Evolutionary conservation across 257 asterid species (phyloP).

Genomic region (Solanum acaule): DNA sequence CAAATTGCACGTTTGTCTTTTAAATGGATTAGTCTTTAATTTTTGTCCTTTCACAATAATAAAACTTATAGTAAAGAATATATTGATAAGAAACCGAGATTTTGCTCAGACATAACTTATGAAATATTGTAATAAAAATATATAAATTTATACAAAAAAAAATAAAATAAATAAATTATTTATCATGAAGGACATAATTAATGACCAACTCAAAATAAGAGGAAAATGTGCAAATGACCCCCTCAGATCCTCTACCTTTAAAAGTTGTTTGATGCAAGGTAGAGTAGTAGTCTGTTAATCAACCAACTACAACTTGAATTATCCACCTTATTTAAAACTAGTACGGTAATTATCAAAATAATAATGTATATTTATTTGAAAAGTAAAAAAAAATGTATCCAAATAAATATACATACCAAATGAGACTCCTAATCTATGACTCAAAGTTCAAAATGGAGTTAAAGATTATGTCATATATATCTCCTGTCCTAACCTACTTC

Average conservation of each 20-base stretch:
- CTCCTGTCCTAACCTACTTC: not conserved
- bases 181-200: not conserved
- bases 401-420: too few species aligned
- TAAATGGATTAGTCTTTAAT: not conserved
- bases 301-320: not conserved
- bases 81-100: too few species aligned
- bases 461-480: too few species aligned
- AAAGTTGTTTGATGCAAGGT: not conserved
- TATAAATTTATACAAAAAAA: too few species aligned
- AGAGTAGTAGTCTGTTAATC: not conserved
- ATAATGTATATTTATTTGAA: too few species aligned
- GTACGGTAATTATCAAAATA: not conserved
- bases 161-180: too few species aligned
- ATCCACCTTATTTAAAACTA: not conserved
- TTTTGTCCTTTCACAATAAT: too few species aligned
- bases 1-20: not conserved
- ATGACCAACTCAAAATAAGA: not conserved
- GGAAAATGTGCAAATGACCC: not conserved
- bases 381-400: not conserved
- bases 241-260: not conserved
- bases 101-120: too few species aligned
- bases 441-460: not conserved
- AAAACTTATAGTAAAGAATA: not conserved
- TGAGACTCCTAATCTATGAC: not conserved
- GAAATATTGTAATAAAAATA: too few species aligned